A percentile compares a stretch with the other conserved stretches of the same genome.
Evolutionary conservation across 2,329 filamentous ascomycete genomes (phyloP).

Genomic region (Cercospora sp.): DNA sequence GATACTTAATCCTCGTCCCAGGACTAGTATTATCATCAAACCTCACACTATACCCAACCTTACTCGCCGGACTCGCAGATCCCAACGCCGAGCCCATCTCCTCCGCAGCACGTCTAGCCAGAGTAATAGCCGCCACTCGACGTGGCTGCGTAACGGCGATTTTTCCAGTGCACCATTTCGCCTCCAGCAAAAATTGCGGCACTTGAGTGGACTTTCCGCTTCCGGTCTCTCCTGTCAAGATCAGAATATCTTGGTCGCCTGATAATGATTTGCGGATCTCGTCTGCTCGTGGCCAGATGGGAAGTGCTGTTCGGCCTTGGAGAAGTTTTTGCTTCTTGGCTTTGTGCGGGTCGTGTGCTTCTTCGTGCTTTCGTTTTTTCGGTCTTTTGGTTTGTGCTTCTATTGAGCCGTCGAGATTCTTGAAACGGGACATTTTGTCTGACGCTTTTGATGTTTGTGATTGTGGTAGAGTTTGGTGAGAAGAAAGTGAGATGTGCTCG

Average conservation of each 20-base stretch:
- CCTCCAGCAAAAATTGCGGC: slow-evolving; percentile 79
- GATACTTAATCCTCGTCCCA: slow-evolving; percentile 83
- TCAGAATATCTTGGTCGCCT: slow-evolving; percentile 65
- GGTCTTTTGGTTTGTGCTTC: not conserved
- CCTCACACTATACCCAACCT: slow-evolving; percentile 89
- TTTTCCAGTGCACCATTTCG: slow-evolving; percentile 80
- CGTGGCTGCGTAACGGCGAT: slow-evolving; percentile 94
- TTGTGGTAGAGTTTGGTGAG: slow-evolving; percentile 11
- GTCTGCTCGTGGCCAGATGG: slow-evolving; percentile 74
- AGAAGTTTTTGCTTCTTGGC: slow-evolving; percentile 19
- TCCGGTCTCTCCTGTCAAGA: slow-evolving; percentile 91
- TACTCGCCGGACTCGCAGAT: slow-evolving; percentile 58
- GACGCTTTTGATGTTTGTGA: not conserved
- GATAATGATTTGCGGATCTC: slow-evolving; percentile 66
- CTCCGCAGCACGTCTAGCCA: slow-evolving; percentile 82
- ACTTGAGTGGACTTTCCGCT: slow-evolving; percentile 97
- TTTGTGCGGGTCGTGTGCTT: not conserved
- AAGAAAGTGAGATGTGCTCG: slow-evolving; percentile 1
- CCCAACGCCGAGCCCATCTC: slow-evolving; percentile 72
- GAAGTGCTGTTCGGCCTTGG: slow-evolving; percentile 50
- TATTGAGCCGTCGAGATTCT: slow-evolving; percentile 15
- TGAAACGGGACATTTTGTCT: slow-evolving; percentile 9
- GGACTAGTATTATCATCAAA: slow-evolving; percentile 87
- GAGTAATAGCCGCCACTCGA: slow-evolving; percentile 86
- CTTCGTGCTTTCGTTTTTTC: slow-evolving; percentile 16